Evolutionary conservation across 768 basidiomycete genomes (phyloP), one percentile per base, ranked within the genome.

Genomic region (Pleurotus tuoliensis): DNA sequence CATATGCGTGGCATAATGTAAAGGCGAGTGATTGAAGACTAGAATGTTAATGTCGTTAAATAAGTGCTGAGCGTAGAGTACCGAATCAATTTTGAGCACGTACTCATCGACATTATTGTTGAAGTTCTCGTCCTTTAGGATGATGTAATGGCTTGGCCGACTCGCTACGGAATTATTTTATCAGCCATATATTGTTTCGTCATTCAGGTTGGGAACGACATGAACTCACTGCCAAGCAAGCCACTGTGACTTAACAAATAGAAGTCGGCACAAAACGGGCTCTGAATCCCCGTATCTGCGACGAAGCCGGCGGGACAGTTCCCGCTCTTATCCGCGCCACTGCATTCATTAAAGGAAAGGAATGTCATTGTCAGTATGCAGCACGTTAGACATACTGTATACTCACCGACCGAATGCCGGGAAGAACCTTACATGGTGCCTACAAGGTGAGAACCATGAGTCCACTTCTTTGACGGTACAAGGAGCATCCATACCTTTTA

Each of bases 231-330:
- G 6, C 91, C 91, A 1, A 90, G 76, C 1, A 92, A 71, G 11
- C 89, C 90, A 0, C 81, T 88, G 56, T 93, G 91, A 51, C 85
- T 87, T 63, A 85, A 85, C 3, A 93, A 74, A 62, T 88, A 92
- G 67, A 83, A 93, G 61, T 93, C 91, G 38, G 86, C 85, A 54
- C 90, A 87, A 0, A 80, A 79, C 0, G 89, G 88, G 62, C 88
- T 86, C 0, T 80, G 78, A 43, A 91, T 82, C 3, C 82, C 84
- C 1, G 74, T 74, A 63, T 93, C 91, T 20, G 91, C 79, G 12
- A 93, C 87, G 0, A 89, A 89, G 6, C 91, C 91, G 0, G 91
- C 88, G 1, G 79, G 81, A 61, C 83, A 86, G 63, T 93, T 93
- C 2, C 84, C 86, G 56, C 82, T 87, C 52, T 73, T 77, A 61